Evolutionary conservation across 1,284 basidiomycete species (phyloP).

Genomic region (Pseudozyma thailandica): DNA sequence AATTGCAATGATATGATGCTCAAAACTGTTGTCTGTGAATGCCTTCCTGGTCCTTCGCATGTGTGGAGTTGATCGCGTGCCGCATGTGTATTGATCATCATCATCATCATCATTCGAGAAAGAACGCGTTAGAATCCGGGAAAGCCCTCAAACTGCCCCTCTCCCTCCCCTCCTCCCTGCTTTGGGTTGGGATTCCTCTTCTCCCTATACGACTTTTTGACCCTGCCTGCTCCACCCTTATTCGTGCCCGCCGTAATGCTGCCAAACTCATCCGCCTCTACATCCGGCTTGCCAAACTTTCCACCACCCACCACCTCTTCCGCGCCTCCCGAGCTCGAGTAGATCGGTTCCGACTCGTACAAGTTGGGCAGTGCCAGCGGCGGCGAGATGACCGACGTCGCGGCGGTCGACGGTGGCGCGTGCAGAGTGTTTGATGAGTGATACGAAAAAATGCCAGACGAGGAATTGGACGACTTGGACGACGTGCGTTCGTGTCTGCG

Average conservation of each 20-base stretch:
- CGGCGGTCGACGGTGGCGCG: constrained; percentile 9
- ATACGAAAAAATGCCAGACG: constrained; percentile 29
- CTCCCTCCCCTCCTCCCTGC: constrained; percentile 1
- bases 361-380: constrained; percentile 25
- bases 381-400: constrained; percentile 16
- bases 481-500: constrained; percentile 48
- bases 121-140: constrained; percentile 23
- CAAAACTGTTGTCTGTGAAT: too few relatives aligned
- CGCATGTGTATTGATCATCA: too few relatives aligned
- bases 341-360: constrained; percentile 29
- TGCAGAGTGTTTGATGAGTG: constrained; percentile 15
- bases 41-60: too few relatives aligned
- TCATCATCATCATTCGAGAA: too few relatives aligned
- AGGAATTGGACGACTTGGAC: constrained; percentile 37
- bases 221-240: constrained; percentile 28
- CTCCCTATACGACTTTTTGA: constrained; percentile 35
- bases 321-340: not conserved
- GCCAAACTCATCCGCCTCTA: constrained; percentile 39
- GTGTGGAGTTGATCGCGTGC: too few relatives aligned
- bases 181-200: constrained; percentile 21
- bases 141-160: constrained; percentile 37
- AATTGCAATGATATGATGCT: too few relatives aligned
- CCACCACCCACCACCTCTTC: constrained; percentile 5
- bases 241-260: constrained; percentile 32
- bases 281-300: constrained; percentile 20